Conservation (phyloP, 1,139 yeast genomes). For the Yamadazyma mexicana region DNA sequence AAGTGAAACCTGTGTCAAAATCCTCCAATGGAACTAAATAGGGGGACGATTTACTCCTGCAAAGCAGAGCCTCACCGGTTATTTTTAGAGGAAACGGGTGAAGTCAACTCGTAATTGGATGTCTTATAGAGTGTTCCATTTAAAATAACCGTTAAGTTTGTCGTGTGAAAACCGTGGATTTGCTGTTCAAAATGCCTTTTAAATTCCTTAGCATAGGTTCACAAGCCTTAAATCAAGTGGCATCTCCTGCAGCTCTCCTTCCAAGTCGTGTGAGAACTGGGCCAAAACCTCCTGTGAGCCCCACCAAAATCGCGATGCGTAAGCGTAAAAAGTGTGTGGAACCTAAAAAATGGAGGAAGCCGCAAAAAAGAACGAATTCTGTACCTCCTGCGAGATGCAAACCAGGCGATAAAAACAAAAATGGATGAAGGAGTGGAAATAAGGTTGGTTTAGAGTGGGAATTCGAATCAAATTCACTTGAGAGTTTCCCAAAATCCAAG, state of each 20-base stretch:
- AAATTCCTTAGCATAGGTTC: not conserved
- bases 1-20: not conserved
- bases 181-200: not conserved
- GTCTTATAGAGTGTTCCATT: not conserved
- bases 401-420: not conserved
- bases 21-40: not conserved
- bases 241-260: not conserved
- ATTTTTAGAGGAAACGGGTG: not conserved
- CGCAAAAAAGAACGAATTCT: not conserved
- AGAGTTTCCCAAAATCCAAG: too few relatives aligned
- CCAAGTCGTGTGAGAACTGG: not conserved
- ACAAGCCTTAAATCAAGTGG: not conserved
- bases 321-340: not conserved
- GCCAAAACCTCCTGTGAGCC: not conserved
- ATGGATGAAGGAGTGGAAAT: not conserved
- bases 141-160: not conserved
- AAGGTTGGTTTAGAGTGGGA: not conserved
- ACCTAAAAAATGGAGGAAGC: not conserved
- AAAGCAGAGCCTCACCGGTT: not conserved
- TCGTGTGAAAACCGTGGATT: not conserved
- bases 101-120: not conserved
- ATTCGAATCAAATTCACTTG: too few relatives aligned
- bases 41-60: not conserved
- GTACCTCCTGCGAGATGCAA: not conserved
- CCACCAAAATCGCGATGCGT: slow-evolving; percentile 2